Evolutionary conservation across 352 stramenopile genomes (phyloP).

Genomic region (Globisporangium abappressorium): DNA sequence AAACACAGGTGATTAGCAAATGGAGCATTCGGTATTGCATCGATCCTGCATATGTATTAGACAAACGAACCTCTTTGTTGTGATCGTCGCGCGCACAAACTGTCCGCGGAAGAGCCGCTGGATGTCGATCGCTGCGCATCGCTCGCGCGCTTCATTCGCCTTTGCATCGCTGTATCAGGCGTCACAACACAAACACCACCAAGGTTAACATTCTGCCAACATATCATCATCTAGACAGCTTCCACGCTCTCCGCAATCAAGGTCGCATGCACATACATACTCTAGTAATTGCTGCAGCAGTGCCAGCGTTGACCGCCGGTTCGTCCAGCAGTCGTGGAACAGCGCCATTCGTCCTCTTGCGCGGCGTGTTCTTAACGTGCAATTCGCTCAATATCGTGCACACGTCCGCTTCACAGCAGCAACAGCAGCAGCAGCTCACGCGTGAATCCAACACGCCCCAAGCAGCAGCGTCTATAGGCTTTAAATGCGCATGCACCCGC

Average conservation of each 20-base stretch:
- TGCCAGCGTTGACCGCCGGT: conserved; percentile 37
- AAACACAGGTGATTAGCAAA: too few species aligned
- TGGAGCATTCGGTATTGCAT: too few species aligned
- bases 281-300: conserved; percentile 46
- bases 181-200: neutral
- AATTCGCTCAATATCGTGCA: neutral
- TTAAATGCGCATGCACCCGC: neutral
- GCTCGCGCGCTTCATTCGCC: conserved; percentile 36
- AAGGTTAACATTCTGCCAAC: neutral
- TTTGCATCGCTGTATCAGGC: conserved; percentile 38
- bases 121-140: conserved; percentile 45
- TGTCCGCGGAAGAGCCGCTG: conserved; percentile 63
- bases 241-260: neutral
- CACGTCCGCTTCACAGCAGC: neutral
- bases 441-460: neutral
- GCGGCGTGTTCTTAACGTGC: neutral
- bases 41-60: neutral
- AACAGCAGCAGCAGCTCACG: neutral
- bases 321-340: conserved; percentile 67
- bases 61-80: conserved; percentile 28
- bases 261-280: conserved; percentile 20
- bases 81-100: conserved; percentile 40
- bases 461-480: neutral
- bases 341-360: conserved; percentile 37
- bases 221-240: neutral